A percentile compares a stretch with the other conserved stretches of the same genome.
These are phyloP conservation scores for Stereum hirsutum DNA, from an alignment of 1,284 basidiomycete genomes.

Conservation along the genomic window DNA sequence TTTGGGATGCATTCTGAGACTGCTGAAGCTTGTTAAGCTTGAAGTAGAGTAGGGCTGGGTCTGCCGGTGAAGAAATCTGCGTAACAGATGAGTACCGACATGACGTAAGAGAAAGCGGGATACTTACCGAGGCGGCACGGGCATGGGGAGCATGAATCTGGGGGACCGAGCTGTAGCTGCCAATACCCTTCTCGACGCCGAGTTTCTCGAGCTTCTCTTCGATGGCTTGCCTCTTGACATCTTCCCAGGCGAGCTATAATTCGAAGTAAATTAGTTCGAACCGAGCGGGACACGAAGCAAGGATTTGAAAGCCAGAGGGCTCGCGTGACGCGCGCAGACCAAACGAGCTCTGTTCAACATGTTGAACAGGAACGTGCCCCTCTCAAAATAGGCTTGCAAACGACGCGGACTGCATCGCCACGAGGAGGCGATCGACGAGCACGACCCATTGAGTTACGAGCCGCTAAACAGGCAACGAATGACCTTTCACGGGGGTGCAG, in stretches of 20 bases:
- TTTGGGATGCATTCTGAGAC: constrained; percentile 46
- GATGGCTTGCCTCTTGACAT: constrained; percentile 56
- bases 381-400: no score
- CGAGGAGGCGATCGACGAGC: no score
- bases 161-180: constrained; percentile 33
- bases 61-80: constrained; percentile 79
- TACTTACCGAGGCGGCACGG: constrained; percentile 67
- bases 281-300: neutral
- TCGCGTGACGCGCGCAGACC: no score
- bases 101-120: constrained; percentile 15
- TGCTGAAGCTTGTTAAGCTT: constrained; percentile 77
- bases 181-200: constrained; percentile 62
- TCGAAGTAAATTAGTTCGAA: constrained; percentile 2
- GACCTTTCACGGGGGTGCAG: no score
- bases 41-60: constrained; percentile 68
- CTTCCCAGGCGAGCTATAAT: constrained; percentile 59
- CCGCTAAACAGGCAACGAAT: no score
- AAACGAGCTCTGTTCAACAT: no score
- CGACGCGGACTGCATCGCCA: no score
- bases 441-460: no score
- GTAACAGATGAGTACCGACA: no score
- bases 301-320: neutral
- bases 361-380: no score
- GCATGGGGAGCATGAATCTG: constrained; percentile 64
- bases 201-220: constrained; percentile 73